Percentiles rank a stretch among this genome's conserved stretches.
phyloP scores from a whole-genome alignment of 306 rosid species.

The Sphenostylis stenocarpa region DNA sequence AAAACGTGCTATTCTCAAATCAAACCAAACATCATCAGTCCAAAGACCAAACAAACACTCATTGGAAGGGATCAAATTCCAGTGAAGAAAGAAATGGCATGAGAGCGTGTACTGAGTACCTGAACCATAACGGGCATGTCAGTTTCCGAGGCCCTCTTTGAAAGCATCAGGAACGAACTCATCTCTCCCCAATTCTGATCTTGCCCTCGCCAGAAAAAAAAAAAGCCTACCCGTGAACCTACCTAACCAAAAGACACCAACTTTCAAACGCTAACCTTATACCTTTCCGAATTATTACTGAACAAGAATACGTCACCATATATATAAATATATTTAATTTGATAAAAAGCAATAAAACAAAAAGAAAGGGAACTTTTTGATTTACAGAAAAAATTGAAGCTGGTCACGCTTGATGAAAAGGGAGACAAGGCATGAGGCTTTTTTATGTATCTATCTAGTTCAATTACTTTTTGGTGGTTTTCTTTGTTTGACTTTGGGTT shows the following conservation, averaged over 20 bases:
- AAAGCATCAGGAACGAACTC: slow-evolving; percentile 32
- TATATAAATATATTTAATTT: neutral
- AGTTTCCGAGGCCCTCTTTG: slow-evolving; percentile 40
- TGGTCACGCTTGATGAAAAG: slow-evolving; percentile 10
- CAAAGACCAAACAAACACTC: neutral
- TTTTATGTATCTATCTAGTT: neutral
- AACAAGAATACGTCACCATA: neutral
- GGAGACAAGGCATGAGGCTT: neutral
- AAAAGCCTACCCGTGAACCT: neutral
- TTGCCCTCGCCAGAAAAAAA: neutral
- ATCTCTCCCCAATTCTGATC: slow-evolving; percentile 26
- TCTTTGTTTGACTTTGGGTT: neutral
- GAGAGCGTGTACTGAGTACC: slow-evolving; percentile 15
- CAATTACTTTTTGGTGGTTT: neutral
- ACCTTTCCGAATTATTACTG: neutral
- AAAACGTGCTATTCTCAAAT: neutral
- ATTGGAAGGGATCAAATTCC: slow-evolving; percentile 12
- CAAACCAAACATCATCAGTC: neutral
- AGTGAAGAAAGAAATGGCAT: neutral
- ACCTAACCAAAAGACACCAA: slow-evolving; percentile 24
- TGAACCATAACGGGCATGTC: slow-evolving; percentile 41
- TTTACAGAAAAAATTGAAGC: neutral
- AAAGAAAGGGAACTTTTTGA: neutral
- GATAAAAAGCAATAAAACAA: neutral
- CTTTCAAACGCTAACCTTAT: neutral